These are phyloP conservation scores for Austroboletus festivus DNA, from an alignment of 768 basidiomycete genomes.

Conservation along the genomic window DNA sequence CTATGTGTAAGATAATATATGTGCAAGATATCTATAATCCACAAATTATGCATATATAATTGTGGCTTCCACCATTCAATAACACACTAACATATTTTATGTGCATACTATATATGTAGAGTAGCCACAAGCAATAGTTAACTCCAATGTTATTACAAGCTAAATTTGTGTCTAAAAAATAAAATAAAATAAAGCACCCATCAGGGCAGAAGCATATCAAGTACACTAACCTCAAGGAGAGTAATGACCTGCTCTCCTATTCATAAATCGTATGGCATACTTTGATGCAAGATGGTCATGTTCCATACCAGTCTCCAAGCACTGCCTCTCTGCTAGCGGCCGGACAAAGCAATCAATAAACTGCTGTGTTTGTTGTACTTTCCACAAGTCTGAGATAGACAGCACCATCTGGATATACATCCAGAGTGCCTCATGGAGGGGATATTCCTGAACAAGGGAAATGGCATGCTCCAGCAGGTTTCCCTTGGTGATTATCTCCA, in stretches of 20 bases:
- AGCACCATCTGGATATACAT: conserved; percentile 36
- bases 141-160: no score
- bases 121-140: no score
- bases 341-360: conserved; percentile 18
- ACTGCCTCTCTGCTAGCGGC: conserved; percentile 10
- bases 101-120: no score
- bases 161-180: no score
- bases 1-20: no score
- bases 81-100: no score
- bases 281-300: conserved; percentile 1
- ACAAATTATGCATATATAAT: no score
- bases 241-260: neutral
- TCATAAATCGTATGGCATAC: conserved; percentile 12
- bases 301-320: no score
- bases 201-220: neutral
- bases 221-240: neutral
- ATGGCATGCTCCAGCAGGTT: conserved; percentile 39
- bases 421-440: conserved; percentile 64
- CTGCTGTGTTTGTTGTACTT: neutral
- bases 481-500: conserved; percentile 1
- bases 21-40: no score
- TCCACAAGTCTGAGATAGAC: conserved; percentile 1
- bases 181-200: no score
- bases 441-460: conserved; percentile 48
- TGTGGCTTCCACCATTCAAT: no score